Evolutionary conservation across 2,329 filamentous ascomycete genomes (phyloP), one percentile per base, ranked within the genome.

Genomic region (Rosellinia necatrix): DNA sequence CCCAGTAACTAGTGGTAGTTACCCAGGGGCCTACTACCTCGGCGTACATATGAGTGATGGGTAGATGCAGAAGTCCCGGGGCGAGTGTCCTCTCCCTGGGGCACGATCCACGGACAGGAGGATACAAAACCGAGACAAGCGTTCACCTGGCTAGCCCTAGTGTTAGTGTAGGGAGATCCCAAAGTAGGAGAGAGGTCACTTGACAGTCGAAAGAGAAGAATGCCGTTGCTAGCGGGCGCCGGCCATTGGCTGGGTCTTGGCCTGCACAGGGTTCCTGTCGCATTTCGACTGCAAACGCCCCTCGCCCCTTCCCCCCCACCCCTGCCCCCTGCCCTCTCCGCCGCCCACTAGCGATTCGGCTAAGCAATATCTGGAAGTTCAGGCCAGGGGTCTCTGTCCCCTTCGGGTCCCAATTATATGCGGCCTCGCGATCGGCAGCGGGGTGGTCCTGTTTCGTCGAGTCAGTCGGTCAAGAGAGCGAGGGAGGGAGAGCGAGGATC

Each of bases 141-240:
- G 50, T 37, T 50, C 50, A 54, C 50, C 52, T 54, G 50, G 56
- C 46, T 46, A 27, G 30, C 22, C n/a, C n/a, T n/a, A n/a, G n/a
- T n/a, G n/a, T n/a, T n/a, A n/a, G n/a, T n/a, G n/a, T n/a, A n/a
- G n/a, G n/a, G n/a, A n/a, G 38, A 21, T 38, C 21, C 56, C 51
- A 48, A 56, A 52, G 56, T 17, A 46, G 52, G 52, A 56, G 35
- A 52, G 25, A 22, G 56, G 56, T 59, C 56, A 59, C 42, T 59
- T 56, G 56, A 59, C 56, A 59, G n/a, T 48, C 17, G 29, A 21
- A 49, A 35, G 37, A 44, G 34, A 38, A 51, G 30, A 42, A 49
- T 40, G 46, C 56, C 50, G 56, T 58, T 55, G 24, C 29, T 47
- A 56, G 56, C 48, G 48, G n/a, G 52, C 42, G 37, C 42, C n/a